These are phyloP conservation scores for Phenoliferia sp. DNA, from an alignment of 1,284 basidiomycete genomes.

Conservation along the genomic window DNA sequence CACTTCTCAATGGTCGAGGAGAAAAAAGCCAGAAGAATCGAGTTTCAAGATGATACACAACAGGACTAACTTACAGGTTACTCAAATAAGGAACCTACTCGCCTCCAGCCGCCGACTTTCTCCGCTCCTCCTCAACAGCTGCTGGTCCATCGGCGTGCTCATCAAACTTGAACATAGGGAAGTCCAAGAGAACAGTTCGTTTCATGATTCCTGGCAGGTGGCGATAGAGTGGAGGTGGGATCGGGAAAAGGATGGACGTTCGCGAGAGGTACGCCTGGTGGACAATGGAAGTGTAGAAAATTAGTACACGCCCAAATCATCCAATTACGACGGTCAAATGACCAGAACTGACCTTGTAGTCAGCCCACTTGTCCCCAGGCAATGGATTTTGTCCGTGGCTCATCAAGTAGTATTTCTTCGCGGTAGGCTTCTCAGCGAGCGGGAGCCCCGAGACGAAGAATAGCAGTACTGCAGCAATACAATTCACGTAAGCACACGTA, in stretches of 20 bases:
- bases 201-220: slow-evolving; percentile 57
- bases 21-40: no score
- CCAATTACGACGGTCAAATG: no score
- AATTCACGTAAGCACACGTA: background rate
- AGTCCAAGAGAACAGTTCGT: slow-evolving; percentile 58
- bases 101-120: background rate
- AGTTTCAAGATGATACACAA: no score
- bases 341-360: slow-evolving; percentile 10
- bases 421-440: slow-evolving; percentile 65
- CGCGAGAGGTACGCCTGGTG: slow-evolving; percentile 33
- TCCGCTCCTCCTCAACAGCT: slow-evolving; percentile 48
- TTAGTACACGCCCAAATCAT: background rate
- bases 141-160: slow-evolving; percentile 52
- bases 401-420: slow-evolving; percentile 60
- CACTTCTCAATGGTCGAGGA: no score
- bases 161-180: slow-evolving; percentile 59
- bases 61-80: no score
- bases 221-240: slow-evolving; percentile 58
- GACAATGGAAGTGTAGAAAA: background rate
- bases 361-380: slow-evolving; percentile 17
- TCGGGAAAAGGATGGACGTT: slow-evolving; percentile 62
- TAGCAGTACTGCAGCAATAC: slow-evolving; percentile 39
- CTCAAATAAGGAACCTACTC: no score
- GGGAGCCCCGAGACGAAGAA: slow-evolving; percentile 67
- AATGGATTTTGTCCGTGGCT: slow-evolving; percentile 48